A percentile compares a stretch with the other conserved stretches of the same genome.
These are phyloP conservation scores for Zopfia rhizophila DNA, from an alignment of 2,329 filamentous ascomycete species.

Conservation along the genomic window DNA sequence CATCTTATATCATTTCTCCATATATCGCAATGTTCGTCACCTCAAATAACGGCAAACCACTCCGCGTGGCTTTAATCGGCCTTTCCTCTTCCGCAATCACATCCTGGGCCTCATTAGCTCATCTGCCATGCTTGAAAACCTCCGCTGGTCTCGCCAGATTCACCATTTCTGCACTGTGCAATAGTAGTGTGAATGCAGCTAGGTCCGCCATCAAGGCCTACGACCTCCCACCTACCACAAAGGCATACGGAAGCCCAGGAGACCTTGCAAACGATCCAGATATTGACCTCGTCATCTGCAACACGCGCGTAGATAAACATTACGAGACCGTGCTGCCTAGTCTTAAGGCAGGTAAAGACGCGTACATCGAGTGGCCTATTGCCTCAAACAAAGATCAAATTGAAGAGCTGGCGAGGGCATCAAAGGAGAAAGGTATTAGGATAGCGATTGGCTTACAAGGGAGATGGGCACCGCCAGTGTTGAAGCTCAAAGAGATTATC, in stretches of 20 bases:
- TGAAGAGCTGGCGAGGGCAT: slow-evolving; percentile 53
- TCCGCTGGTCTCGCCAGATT: slow-evolving; percentile 45
- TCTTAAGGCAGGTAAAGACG: slow-evolving; percentile 57
- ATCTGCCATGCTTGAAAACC: slow-evolving; percentile 48
- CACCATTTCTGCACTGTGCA: slow-evolving; percentile 59
- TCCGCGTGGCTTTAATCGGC: slow-evolving; percentile 39
- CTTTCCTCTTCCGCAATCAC: slow-evolving; percentile 30
- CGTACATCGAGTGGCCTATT: slow-evolving; percentile 62
- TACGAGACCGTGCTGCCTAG: slow-evolving; percentile 51
- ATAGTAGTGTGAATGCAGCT: slow-evolving; percentile 55
- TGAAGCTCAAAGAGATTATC: slow-evolving; percentile 56
- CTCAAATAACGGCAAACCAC: too few relatives aligned
- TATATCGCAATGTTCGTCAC: too few relatives aligned
- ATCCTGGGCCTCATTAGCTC: slow-evolving; percentile 47
- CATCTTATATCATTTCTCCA: too few relatives aligned
- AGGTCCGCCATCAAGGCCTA: slow-evolving; percentile 53
- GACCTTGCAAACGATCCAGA: slow-evolving; percentile 55
- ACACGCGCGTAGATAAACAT: slow-evolving; percentile 53
- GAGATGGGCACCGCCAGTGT: slow-evolving; percentile 50
- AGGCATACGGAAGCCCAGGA: slow-evolving; percentile 56
- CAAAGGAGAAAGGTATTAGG: slow-evolving; percentile 51
- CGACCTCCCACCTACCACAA: slow-evolving; percentile 49
- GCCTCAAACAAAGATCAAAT: slow-evolving; percentile 52
- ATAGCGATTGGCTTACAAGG: slow-evolving; percentile 62
- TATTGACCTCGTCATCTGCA: slow-evolving; percentile 57